These are phyloP conservation scores for Penicillium sp. DNA, from an alignment of 2,329 filamentous ascomycete species.

Conservation along the genomic window DNA sequence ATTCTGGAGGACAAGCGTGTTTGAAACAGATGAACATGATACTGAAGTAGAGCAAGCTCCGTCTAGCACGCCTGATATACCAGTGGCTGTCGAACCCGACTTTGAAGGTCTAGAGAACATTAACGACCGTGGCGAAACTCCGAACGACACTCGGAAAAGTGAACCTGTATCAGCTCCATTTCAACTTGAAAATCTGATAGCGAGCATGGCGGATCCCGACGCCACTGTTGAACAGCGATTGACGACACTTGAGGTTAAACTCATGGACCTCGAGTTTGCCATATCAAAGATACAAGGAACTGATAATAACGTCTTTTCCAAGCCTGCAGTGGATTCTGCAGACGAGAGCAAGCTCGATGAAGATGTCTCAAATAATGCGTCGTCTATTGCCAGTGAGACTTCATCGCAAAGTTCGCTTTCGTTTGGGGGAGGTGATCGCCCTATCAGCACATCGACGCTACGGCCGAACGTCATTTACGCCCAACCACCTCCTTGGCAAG, in stretches of 20 bases:
- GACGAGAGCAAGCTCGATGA: conserved; percentile 12
- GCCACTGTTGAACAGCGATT: conserved; percentile 43
- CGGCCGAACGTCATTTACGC: conserved; percentile 18
- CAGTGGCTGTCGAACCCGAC: background rate
- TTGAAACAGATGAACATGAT: conserved; percentile 22
- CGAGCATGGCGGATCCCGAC: conserved; percentile 38
- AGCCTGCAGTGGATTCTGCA: conserved; percentile 12
- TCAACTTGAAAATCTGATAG: conserved; percentile 36
- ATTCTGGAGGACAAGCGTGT: conserved; percentile 32
- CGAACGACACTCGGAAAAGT: conserved; percentile 13
- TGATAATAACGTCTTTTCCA: conserved; percentile 19
- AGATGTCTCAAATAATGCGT: conserved; percentile 12
- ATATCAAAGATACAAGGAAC: conserved; percentile 45
- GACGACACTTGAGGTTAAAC: conserved; percentile 48
- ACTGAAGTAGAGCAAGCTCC: conserved; percentile 14
- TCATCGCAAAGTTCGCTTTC: conserved; percentile 14
- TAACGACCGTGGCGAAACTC: conserved; percentile 14
- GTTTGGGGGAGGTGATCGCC: conserved; percentile 18
- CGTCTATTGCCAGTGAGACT: conserved; percentile 13
- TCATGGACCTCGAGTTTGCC: conserved; percentile 49
- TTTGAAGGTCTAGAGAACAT: background rate
- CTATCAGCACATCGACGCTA: conserved; percentile 25
- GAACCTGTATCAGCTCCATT: conserved; percentile 26
- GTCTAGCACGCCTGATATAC: background rate
- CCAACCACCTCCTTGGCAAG: conserved; percentile 23